Conservation (phyloP, 106 monocot species). For the Hemerocallis citrina region DNA sequence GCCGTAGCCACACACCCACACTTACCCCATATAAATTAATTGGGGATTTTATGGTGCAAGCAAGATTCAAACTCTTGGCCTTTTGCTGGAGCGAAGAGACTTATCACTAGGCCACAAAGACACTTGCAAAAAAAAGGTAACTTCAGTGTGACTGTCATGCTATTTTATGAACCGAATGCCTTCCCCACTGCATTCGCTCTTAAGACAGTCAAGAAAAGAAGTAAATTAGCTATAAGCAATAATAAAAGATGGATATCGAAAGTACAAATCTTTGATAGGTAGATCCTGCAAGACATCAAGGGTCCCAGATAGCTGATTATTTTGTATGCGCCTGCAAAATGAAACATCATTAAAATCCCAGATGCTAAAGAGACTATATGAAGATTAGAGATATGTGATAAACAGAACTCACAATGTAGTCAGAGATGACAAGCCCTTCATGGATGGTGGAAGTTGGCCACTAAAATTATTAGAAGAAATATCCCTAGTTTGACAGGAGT, state of each 20-base stretch:
- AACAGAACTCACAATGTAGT: slow-evolving; percentile 70
- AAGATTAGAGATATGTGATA: slow-evolving; percentile 2
- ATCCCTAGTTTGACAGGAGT: slow-evolving; percentile 40
- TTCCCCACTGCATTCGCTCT: background rate
- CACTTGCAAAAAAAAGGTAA: too few relatives aligned
- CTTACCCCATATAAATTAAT: too few relatives aligned
- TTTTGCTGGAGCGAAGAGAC: too few relatives aligned
- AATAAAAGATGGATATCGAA: background rate
- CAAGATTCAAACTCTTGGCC: too few relatives aligned
- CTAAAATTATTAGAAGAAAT: slow-evolving; percentile 80
- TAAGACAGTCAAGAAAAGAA: background rate
- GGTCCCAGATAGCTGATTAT: slow-evolving; percentile 68
- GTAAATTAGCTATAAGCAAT: background rate
- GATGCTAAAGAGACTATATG: slow-evolving; percentile 4
- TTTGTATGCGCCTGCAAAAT: slow-evolving; percentile 63
- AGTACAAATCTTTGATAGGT: slow-evolving; percentile 82
- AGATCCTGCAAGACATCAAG: slow-evolving; percentile 88
- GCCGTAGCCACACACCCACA: too few relatives aligned
- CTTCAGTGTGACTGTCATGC: too few relatives aligned
- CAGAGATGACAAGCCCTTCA: slow-evolving; percentile 68
- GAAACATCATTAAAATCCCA: slow-evolving; percentile 1
- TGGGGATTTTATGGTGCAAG: too few relatives aligned
- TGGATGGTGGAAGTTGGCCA: slow-evolving; percentile 73
- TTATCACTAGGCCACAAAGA: too few relatives aligned
- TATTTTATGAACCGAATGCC: background rate